Evolutionary conservation across 2,329 filamentous ascomycete genomes (phyloP), one percentile per base, ranked within the genome.

Genomic region (Epicoccum nigrum): DNA sequence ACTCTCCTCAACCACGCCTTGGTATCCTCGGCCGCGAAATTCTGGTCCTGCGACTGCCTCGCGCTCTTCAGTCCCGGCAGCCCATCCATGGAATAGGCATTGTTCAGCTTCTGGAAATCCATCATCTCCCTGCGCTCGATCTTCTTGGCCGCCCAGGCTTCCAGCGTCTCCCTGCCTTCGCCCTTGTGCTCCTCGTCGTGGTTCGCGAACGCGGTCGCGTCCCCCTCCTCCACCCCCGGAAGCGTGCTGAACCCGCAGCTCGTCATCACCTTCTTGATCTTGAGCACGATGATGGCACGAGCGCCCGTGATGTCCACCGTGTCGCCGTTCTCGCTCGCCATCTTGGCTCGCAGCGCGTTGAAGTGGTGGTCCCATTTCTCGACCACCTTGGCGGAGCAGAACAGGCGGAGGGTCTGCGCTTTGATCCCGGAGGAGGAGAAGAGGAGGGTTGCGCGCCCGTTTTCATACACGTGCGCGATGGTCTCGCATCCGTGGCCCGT

Each of bases 401-500:
- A 88, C 41, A 88, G 77, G 4, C 86, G 76, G 68, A 88, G 67
- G 63, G 89, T 89, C 46, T 84, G 77, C 13, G 86, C 86, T 0
- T 75, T 66, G 4, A 75, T 59, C 1, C 81, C 83, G 56, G 88
- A 89, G 17, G 83, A 85, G 68, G 82, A 87, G 74, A 92, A 90
- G 80, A 91, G 86, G 65, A 92, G 74, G 5, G 87, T 90, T 15
- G 89, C 81, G 13, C 89, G 82, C 23, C 86, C 87, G 63, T 92
- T 92, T 65, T 93, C 89, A 67, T 90, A 86, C 9, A 90, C 73
- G 64, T 92, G 89, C 4, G 84, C 79, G 54, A 92, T 86, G 3
- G 89, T 92, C 75, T 93, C 89, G 64, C 81, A 86, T 19, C 89
- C 89, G 25, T 86, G 89, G 23, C 89, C 89, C 1, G 86, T 90